A percentile compares a stretch with the other conserved stretches of the same genome.
These are phyloP conservation scores for Tulasnella calospora DNA, from an alignment of 768 basidiomycete species.

Conservation along the genomic window DNA sequence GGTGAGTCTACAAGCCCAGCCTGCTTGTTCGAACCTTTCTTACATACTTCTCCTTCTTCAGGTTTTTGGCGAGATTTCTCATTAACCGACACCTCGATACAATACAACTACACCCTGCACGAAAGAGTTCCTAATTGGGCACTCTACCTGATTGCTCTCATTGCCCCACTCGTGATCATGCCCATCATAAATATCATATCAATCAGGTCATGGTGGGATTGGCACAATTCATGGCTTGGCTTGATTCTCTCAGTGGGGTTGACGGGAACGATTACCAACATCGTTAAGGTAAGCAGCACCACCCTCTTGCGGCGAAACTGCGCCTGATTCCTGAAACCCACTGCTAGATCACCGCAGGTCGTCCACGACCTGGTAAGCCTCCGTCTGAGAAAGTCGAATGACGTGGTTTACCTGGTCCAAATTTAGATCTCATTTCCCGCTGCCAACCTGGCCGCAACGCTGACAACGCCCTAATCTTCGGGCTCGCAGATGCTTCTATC, in stretches of 20 bases:
- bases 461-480: constrained; percentile 58
- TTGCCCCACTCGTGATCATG: constrained; percentile 66
- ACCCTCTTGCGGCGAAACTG: not conserved
- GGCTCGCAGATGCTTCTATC: constrained; percentile 66
- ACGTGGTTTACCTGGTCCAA: not conserved
- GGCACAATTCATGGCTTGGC: constrained; percentile 51
- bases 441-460: constrained; percentile 67
- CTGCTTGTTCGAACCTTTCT: not conserved
- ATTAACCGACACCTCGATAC: constrained; percentile 57
- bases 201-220: constrained; percentile 82
- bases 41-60: not conserved
- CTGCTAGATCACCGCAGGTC: constrained; percentile 55
- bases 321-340: not conserved
- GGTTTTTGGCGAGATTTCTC: constrained; percentile 71
- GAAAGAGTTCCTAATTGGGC: constrained; percentile 64
- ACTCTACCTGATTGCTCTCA: constrained; percentile 43
- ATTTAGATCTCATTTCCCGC: constrained; percentile 56
- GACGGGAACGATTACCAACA: constrained; percentile 77
- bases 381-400: constrained; percentile 2
- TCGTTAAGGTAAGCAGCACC: constrained; percentile 61
- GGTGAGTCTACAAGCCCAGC: constrained; percentile 37
- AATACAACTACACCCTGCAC: constrained; percentile 56
- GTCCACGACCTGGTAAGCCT: constrained; percentile 72
- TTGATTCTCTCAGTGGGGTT: constrained; percentile 67
- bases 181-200: constrained; percentile 65